Base-by-base conservation (phyloP, 805 yeast species). In the Starmerella stellata region DNA sequence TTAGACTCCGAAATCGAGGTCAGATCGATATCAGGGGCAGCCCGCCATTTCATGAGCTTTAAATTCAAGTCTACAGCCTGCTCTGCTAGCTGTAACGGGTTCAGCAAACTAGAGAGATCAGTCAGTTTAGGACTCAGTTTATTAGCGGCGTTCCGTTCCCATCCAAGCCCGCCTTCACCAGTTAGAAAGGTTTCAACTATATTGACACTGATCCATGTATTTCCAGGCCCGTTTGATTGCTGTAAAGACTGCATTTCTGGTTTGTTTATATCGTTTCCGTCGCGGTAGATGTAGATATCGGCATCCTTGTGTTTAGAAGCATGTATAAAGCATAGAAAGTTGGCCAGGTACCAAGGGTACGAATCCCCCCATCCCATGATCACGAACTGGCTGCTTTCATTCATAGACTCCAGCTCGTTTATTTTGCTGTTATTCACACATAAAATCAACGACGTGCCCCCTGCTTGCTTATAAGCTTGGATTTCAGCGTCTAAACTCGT, bases 11-110 rank as follows among this genome's bases (percentile, higher is more conserved):
- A 69, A 18, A 90, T 62, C 2, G 59, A 52, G 4, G 79, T 85
- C 35, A 90, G 62, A 51, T 90, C 70, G 3, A 90, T 54, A 7
- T 72, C 67, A 0, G 98, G 96, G 0, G 80, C 82, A 15, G 90
- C 70, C 47, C 98, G 67, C 99, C 99, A 90, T 53, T 83, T 82
- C 98, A 90, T 90, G 34, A 90, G 62, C 59, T 81, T 80, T 42
- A 90, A 62, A 53, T 90, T 90, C 40, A 90, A 65, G 55, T 85
- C 95, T 4, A 83, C 85, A 0, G 95, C 87, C 57, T 92, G 96
- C 43, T 77, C 79, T 0, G 95, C 87, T 18, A 90, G 62, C 46
- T 78, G 75, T 11, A 64, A 45, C 0, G 98, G 98, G 54, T 87
- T 75, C 28, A 87, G 72, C 33, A 90, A 61, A 1, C 82, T 60